A percentile compares a stretch with the other conserved stretches of the same genome.
Evolutionary conservation across 2,329 filamentous ascomycete genomes (phyloP).

Genomic region (Colletotrichum incanum): DNA sequence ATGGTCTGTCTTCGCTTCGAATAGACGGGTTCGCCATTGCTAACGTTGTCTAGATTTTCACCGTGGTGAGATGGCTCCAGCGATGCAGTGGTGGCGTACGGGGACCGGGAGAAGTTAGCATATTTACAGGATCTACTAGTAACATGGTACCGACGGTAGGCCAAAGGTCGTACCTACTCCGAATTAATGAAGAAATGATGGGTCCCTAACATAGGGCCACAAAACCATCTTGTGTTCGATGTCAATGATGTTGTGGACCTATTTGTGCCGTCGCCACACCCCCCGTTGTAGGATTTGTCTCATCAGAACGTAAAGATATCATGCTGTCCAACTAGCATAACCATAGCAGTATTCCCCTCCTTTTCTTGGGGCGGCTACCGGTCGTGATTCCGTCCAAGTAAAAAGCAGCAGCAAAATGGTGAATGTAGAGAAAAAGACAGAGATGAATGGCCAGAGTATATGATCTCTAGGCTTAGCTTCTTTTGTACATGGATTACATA

Average conservation of each 20-base stretch:
- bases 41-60: conserved; percentile 22
- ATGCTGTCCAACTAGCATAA: too few species aligned
- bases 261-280: too few species aligned
- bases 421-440: background rate
- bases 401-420: background rate
- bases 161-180: background rate
- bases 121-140: background rate
- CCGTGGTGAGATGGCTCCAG: background rate
- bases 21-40: conserved; percentile 37
- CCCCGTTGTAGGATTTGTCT: too few species aligned
- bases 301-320: too few species aligned
- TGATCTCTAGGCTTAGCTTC: background rate
- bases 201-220: background rate
- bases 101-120: background rate
- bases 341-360: too few species aligned
- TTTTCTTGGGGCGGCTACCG: background rate
- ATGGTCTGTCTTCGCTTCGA: conserved; percentile 39
- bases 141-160: background rate
- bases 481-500: conserved; percentile 33
- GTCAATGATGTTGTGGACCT: background rate
- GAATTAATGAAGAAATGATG: background rate
- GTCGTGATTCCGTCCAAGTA: background rate
- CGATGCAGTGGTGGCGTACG: background rate
- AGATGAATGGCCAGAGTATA: conserved; percentile 14
- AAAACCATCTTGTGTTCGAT: background rate